Conservation (phyloP, 2,329 filamentous ascomycete species). For the Fusarium pininemorale region DNA sequence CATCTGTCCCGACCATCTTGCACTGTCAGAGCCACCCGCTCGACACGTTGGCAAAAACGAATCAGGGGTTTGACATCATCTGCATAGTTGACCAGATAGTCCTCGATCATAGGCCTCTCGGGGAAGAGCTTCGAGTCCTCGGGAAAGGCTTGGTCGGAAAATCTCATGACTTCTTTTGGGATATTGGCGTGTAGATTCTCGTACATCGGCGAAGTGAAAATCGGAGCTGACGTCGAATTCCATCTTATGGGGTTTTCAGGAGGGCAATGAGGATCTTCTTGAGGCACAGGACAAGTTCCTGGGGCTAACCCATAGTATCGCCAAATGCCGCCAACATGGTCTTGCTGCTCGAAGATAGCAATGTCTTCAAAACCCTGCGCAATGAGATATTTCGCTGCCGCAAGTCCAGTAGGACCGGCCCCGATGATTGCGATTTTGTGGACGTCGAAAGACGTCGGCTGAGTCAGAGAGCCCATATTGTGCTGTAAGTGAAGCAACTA, state of each 20-base stretch:
- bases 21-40: constrained; percentile 58
- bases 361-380: constrained; percentile 78
- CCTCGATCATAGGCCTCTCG: constrained; percentile 72
- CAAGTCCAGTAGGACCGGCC: constrained; percentile 81
- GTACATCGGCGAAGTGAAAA: constrained; percentile 87
- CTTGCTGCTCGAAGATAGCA: constrained; percentile 83
- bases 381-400: constrained; percentile 80
- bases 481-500: not conserved
- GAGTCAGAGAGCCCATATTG: constrained; percentile 45
- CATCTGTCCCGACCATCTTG: constrained; percentile 60
- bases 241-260: constrained; percentile 70
- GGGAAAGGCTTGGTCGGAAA: constrained; percentile 74
- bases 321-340: constrained; percentile 84
- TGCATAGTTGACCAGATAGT: constrained; percentile 79
- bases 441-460: constrained; percentile 56
- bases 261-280: constrained; percentile 70
- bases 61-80: constrained; percentile 73
- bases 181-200: constrained; percentile 87
- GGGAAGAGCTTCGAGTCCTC: constrained; percentile 77
- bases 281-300: constrained; percentile 67
- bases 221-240: constrained; percentile 52
- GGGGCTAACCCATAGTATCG: constrained; percentile 70
- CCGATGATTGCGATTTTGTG: constrained; percentile 80
- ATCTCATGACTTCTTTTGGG: constrained; percentile 81
- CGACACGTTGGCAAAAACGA: constrained; percentile 75